phyloP scores from a whole-genome alignment of 2,329 filamentous ascomycete species.

The Immersiporthe knoxdaviesiana region DNA sequence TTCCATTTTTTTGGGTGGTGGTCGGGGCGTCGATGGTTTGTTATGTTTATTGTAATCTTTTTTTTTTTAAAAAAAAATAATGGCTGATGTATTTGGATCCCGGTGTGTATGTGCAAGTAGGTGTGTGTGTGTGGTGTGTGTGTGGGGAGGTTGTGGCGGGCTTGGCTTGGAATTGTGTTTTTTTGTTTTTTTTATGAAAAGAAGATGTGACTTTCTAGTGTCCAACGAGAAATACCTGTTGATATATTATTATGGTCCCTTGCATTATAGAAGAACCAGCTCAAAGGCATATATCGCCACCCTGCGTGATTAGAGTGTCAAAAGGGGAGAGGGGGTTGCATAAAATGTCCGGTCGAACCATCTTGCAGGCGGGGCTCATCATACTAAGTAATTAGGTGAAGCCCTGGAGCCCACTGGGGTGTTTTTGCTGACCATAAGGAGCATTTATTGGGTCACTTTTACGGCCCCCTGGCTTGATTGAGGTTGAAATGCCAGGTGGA shows the following conservation, averaged over 20 bases:
- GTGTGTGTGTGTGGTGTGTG: neutral
- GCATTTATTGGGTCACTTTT: neutral
- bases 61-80: too few species aligned
- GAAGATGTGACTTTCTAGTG: neutral
- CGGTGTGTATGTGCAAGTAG: neutral
- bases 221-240: neutral
- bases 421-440: neutral
- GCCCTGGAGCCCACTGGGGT: neutral
- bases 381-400: slow-evolving; percentile 9
- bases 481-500: neutral
- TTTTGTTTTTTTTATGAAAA: neutral
- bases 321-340: slow-evolving; percentile 1
- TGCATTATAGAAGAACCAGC: neutral
- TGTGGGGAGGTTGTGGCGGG: neutral
- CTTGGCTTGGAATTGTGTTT: neutral
- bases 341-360: slow-evolving; percentile 6
- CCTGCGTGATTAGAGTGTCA: neutral
- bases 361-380: slow-evolving; percentile 1
- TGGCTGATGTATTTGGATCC: neutral
- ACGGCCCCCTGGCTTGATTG: neutral
- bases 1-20: neutral
- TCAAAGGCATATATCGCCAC: neutral
- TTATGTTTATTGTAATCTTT: neutral
- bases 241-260: neutral
- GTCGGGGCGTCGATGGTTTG: neutral